Percentiles rank a stretch among this genome's conserved stretches.
Evolutionary conservation across 345 rosid genomes (phyloP).

Genomic region (Eucalyptus urophylla): DNA sequence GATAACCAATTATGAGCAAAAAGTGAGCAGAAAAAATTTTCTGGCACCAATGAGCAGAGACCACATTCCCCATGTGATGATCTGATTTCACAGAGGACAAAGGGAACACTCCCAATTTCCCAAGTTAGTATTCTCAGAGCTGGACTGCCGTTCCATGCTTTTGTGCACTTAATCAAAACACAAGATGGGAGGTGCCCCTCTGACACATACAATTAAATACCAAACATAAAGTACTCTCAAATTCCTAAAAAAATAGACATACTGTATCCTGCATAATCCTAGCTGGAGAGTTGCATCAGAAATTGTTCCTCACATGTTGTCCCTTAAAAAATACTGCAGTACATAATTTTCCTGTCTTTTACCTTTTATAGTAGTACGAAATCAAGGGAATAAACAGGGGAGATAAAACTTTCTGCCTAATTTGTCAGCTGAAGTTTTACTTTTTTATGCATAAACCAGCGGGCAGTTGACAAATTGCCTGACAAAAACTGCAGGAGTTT

Average conservation of each 20-base stretch:
- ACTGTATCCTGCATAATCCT: neutral
- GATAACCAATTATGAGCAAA: neutral
- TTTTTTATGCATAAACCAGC: neutral
- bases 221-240: neutral
- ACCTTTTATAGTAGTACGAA: neutral
- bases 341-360: neutral
- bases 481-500: neutral
- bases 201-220: neutral
- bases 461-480: neutral
- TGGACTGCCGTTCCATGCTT: neutral
- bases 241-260: neutral
- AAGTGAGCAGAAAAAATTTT: neutral
- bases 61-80: slow-evolving; percentile 30
- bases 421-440: neutral
- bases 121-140: neutral
- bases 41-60: neutral
- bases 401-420: neutral
- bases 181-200: neutral
- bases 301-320: neutral
- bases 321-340: neutral
- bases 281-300: neutral
- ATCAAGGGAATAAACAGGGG: neutral
- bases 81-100: neutral
- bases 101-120: neutral
- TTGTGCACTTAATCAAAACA: neutral